Percentiles rank a stretch among this genome's conserved stretches.
Conservation (phyloP, 306 rosid genomes). For the Lathyrus sativus region DNA sequence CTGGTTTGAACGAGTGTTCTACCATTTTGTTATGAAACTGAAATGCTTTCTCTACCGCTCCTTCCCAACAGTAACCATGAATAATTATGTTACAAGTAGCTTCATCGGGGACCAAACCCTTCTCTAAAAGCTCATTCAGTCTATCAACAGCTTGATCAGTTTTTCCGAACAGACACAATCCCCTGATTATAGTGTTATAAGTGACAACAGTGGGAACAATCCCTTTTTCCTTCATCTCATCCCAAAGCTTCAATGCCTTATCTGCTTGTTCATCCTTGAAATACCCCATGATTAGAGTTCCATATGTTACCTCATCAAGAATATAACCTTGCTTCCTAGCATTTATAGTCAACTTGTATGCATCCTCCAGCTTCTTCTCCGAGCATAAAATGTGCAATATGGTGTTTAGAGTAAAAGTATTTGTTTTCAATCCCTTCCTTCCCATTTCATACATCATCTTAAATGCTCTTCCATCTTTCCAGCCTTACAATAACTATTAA, state of each 20-base stretch:
- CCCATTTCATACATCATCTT: slow-evolving; percentile 77
- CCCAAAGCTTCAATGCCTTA: slow-evolving; percentile 75
- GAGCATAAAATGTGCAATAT: slow-evolving; percentile 57
- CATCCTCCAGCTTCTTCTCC: slow-evolving; percentile 72
- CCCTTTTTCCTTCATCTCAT: slow-evolving; percentile 73
- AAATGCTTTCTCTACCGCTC: slow-evolving; percentile 75
- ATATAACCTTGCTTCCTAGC: slow-evolving; percentile 76
- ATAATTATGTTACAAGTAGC: slow-evolving; percentile 74
- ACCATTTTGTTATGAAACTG: slow-evolving; percentile 80
- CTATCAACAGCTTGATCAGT: slow-evolving; percentile 68
- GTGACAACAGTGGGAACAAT: slow-evolving; percentile 63
- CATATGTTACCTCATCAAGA: slow-evolving; percentile 81
- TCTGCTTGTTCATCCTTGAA: slow-evolving; percentile 55
- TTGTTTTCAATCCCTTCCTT: slow-evolving; percentile 60
- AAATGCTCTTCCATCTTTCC: slow-evolving; percentile 71
- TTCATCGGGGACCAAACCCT: slow-evolving; percentile 74
- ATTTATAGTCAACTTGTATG: slow-evolving; percentile 51
- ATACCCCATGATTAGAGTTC: slow-evolving; percentile 83
- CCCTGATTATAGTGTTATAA: slow-evolving; percentile 73
- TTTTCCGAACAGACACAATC: slow-evolving; percentile 68
- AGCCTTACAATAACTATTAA: slow-evolving; percentile 65
- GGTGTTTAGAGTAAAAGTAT: slow-evolving; percentile 70
- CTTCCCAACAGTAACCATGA: slow-evolving; percentile 77
- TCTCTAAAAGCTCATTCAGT: slow-evolving; percentile 69
- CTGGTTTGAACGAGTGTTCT: slow-evolving; percentile 68